A percentile compares a stretch with the other conserved stretches of the same genome.
These are phyloP conservation scores for Eudorina sp. DNA, from an alignment of 139 green algal species.

Conservation along the genomic window DNA sequence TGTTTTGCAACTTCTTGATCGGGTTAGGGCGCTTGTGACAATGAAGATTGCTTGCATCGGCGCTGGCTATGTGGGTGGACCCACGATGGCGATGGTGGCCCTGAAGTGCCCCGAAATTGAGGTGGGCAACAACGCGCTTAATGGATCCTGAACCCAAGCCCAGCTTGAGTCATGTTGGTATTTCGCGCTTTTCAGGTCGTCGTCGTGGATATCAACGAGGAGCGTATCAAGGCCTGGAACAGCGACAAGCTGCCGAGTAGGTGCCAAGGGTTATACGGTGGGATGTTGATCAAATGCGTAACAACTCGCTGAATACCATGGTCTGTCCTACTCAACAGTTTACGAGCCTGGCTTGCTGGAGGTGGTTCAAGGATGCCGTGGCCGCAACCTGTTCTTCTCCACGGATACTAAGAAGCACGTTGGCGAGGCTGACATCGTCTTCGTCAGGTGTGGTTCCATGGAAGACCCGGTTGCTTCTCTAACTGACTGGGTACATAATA, in stretches of 20 bases:
- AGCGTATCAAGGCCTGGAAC: slow-evolving; percentile 92
- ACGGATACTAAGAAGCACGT: slow-evolving; percentile 96
- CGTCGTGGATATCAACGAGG: slow-evolving; percentile 58
- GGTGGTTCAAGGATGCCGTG: slow-evolving; percentile 87
- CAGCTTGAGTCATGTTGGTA: neutral
- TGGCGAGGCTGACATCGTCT: slow-evolving; percentile 96
- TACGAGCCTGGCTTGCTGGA: slow-evolving; percentile 98
- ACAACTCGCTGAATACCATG: neutral
- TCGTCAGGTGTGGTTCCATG: slow-evolving; percentile 82
- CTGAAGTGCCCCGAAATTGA: slow-evolving; percentile 96
- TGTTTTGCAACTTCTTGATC: too few species aligned
- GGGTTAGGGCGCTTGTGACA: neutral
- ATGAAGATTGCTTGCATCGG: slow-evolving; percentile 87
- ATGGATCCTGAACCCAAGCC: too few species aligned
- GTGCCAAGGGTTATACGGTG: slow-evolving; percentile 21
- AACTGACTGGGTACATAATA: too few species aligned
- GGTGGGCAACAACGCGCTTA: too few species aligned
- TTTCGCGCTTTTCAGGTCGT: slow-evolving; percentile 10
- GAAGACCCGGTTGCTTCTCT: too few species aligned
- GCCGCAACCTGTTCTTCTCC: slow-evolving; percentile 97
- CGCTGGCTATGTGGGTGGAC: slow-evolving; percentile 90
- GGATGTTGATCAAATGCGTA: too few species aligned
- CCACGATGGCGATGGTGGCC: slow-evolving; percentile 96
- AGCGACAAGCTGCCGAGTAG: slow-evolving; percentile 92
- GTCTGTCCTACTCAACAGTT: slow-evolving; percentile 56